phyloP scores from a whole-genome alignment of 805 yeast genomes.

The Middelhovenomyces tepae region DNA sequence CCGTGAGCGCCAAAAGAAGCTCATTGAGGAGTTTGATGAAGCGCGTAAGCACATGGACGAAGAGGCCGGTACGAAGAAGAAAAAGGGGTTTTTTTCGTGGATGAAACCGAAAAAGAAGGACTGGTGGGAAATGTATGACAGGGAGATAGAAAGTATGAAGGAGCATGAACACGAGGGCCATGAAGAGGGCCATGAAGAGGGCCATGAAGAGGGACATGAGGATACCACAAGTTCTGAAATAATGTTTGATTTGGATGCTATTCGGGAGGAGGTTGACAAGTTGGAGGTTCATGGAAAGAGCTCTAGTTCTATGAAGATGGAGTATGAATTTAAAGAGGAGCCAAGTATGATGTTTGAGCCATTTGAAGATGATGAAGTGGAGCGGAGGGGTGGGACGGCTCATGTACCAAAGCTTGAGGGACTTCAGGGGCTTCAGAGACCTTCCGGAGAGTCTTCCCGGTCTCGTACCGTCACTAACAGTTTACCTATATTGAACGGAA shows the following conservation, averaged over 20 bases:
- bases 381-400: constrained; percentile 13
- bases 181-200: constrained; percentile 33
- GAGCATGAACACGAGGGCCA: constrained; percentile 34
- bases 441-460: background rate
- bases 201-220: constrained; percentile 35
- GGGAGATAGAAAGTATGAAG: constrained; percentile 28
- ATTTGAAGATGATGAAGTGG: constrained; percentile 21
- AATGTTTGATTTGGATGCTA: constrained; percentile 33
- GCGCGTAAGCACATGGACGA: constrained; percentile 55
- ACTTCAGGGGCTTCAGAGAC: no score
- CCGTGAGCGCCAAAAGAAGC: constrained; percentile 66
- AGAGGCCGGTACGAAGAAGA: constrained; percentile 16
- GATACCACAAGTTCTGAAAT: constrained; percentile 34
- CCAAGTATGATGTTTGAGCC: constrained; percentile 21
- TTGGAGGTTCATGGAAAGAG: constrained; percentile 17
- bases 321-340: constrained; percentile 11
- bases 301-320: constrained; percentile 8
- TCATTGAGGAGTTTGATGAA: constrained; percentile 78
- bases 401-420: background rate
- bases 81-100: constrained; percentile 31
- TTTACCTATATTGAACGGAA: no score
- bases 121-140: constrained; percentile 45
- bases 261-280: constrained; percentile 27
- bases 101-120: constrained; percentile 43
- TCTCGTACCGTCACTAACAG: no score